phyloP scores from a whole-genome alignment of 495 filamentous ascomycete genomes.

The Glarea lozoyensis region DNA sequence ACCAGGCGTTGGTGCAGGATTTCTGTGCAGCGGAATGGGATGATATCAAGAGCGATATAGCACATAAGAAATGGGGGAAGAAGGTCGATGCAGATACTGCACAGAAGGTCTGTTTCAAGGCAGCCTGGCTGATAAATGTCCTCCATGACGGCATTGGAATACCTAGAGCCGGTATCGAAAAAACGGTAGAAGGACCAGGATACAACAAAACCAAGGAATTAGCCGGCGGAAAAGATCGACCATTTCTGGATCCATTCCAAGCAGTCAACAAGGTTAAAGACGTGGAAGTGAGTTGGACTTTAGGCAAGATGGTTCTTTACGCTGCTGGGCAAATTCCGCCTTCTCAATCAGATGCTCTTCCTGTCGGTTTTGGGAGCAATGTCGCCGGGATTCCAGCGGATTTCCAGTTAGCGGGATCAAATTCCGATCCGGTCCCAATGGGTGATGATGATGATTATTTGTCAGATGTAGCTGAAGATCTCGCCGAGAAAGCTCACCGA shows the following conservation, averaged over 20 bases:
- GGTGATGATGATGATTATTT: slow-evolving; percentile 54
- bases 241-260: slow-evolving; percentile 83
- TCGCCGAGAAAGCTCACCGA: slow-evolving; percentile 47
- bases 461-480: slow-evolving; percentile 45
- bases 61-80: slow-evolving; percentile 60
- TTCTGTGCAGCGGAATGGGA: slow-evolving; percentile 84
- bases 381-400: slow-evolving; percentile 52
- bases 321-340: slow-evolving; percentile 80
- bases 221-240: slow-evolving; percentile 63
- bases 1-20: slow-evolving; percentile 73
- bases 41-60: slow-evolving; percentile 55
- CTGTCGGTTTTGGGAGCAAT: slow-evolving; percentile 92
- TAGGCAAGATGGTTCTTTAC: slow-evolving; percentile 97
- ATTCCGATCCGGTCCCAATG: slow-evolving; percentile 33
- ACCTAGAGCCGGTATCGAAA: slow-evolving; percentile 78
- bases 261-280: slow-evolving; percentile 86
- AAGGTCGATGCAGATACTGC: slow-evolving; percentile 68
- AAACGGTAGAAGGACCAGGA: slow-evolving; percentile 29
- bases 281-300: slow-evolving; percentile 95
- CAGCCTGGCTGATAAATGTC: slow-evolving; percentile 94
- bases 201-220: slow-evolving; percentile 68
- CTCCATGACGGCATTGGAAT: slow-evolving; percentile 94
- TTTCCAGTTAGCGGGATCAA: slow-evolving; percentile 78
- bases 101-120: slow-evolving; percentile 91
- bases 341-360: slow-evolving; percentile 38